A percentile compares a stretch with the other conserved stretches of the same genome.
Conservation (phyloP, 1,284 basidiomycete genomes). For the Ganoderma sp. region DNA sequence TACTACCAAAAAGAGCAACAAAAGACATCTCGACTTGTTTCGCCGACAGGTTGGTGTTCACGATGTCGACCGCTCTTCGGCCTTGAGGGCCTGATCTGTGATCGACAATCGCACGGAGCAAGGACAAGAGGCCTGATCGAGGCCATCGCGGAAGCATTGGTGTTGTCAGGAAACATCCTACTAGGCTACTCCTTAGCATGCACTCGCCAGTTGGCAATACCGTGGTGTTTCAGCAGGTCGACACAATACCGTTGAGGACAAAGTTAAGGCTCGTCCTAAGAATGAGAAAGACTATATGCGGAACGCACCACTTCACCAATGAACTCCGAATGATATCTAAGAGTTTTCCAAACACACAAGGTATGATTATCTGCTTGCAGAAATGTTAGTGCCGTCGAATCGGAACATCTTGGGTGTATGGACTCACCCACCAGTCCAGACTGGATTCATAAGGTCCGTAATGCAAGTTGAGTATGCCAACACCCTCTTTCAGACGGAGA, state of each 20-base stretch:
- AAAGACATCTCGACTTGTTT: neutral
- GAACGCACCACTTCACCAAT: neutral
- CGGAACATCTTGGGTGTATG: neutral
- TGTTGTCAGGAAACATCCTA: neutral
- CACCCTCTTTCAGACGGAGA: neutral
- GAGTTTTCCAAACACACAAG: neutral
- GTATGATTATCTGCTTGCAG: neutral
- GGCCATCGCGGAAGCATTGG: neutral
- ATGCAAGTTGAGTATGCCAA: too few species aligned
- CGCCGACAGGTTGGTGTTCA: neutral
- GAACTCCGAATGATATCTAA: neutral
- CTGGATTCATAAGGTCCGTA: too few species aligned
- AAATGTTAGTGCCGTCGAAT: neutral
- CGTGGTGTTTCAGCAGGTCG: neutral
- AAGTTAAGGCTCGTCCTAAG: neutral
- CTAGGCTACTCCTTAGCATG: neutral
- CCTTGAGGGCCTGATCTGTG: neutral
- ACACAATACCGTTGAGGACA: neutral
- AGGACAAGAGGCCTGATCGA: neutral
- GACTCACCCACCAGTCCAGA: neutral
- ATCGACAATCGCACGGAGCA: neutral
- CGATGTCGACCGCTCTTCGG: neutral
- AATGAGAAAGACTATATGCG: neutral
- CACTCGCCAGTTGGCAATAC: neutral
- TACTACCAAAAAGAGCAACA: neutral